These are phyloP conservation scores for Diaporthe citri DNA, from an alignment of 2,329 filamentous ascomycete species.

Conservation along the genomic window DNA sequence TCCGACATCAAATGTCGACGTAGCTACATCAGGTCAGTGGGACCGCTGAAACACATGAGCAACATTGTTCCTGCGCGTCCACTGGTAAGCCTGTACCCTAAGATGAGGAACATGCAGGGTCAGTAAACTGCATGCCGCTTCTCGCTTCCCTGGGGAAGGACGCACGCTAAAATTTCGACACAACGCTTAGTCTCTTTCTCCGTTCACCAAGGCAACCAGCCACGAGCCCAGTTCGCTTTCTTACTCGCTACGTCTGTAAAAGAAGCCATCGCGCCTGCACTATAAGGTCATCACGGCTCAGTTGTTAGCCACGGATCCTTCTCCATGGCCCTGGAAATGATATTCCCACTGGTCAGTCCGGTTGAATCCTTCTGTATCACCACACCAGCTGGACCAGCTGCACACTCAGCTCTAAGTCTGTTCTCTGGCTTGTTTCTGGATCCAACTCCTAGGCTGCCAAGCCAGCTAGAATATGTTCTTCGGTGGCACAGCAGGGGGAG, in stretches of 20 bases:
- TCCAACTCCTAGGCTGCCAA: background rate
- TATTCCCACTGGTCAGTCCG: background rate
- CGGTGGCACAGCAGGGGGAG: constrained; percentile 21
- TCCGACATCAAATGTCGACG: background rate
- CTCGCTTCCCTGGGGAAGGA: background rate
- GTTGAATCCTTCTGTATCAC: constrained; percentile 16
- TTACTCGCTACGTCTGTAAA: background rate
- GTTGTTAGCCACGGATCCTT: background rate
- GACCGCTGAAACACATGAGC: background rate
- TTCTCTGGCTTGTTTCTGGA: constrained; percentile 3
- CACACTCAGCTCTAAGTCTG: background rate
- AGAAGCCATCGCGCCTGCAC: background rate
- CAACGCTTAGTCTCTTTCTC: background rate
- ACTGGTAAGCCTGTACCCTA: background rate
- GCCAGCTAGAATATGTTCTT: constrained; percentile 7
- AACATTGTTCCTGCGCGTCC: background rate
- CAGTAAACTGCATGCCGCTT: background rate
- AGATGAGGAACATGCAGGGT: background rate
- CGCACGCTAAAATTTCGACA: background rate
- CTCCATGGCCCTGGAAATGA: background rate
- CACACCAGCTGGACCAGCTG: background rate
- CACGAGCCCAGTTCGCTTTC: background rate
- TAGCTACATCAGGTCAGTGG: background rate
- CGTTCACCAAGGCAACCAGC: background rate
- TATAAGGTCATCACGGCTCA: background rate